Base-by-base conservation (phyloP, 1,284 basidiomycete species). In the Pholiota adiposa region DNA sequence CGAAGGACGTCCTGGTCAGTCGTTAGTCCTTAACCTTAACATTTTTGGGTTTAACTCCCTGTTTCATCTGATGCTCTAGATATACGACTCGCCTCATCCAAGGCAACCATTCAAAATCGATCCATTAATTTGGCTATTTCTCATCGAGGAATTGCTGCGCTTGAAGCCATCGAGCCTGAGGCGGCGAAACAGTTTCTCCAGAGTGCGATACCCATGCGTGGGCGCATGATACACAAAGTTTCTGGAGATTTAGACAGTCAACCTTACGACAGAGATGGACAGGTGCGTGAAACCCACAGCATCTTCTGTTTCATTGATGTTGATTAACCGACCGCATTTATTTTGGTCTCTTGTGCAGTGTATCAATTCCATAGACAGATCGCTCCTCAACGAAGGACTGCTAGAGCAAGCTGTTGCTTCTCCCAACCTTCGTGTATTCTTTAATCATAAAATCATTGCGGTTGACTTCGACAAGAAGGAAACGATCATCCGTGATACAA, bases 121-220 rank as follows among this genome's bases (percentile, higher is more conserved):
- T 97, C 94, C 57, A 98, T 99, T 79, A 99, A 99, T 79, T 83
- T 99, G 54, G 96, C 96, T 34, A 94, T 99, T 64, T 98, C 96
- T 18, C 87, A 94, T 60, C 88, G 97, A 56, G 97, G 96, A 61
- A 89, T 98, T 58, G 86, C 90, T 65, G 96, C 96, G 33, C 80
- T 98, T 44, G 82, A 89, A 67, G 86, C 88, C 53, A 86, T 98
- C 66, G 89, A 94, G 75, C 82, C 90, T 25, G 83, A 82, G 36
- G 82, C 92, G 52, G 88, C 92, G 25, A 83, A 88, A 62, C 81
- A 88, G 58, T 92, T 98, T 67, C 77, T 97, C 64, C 76, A 87
- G 64, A 83, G 89, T 46, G 89, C 90, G 27, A 95, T 98, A 74
- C 96, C 96, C 63, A 97, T 99, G 95, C 87, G 85, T 63, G 95